A percentile compares a stretch with the other conserved stretches of the same genome.
These are phyloP conservation scores for Hymenotorrendiella dingleyae DNA, from an alignment of 2,329 filamentous ascomycete genomes.

Conservation along the genomic window DNA sequence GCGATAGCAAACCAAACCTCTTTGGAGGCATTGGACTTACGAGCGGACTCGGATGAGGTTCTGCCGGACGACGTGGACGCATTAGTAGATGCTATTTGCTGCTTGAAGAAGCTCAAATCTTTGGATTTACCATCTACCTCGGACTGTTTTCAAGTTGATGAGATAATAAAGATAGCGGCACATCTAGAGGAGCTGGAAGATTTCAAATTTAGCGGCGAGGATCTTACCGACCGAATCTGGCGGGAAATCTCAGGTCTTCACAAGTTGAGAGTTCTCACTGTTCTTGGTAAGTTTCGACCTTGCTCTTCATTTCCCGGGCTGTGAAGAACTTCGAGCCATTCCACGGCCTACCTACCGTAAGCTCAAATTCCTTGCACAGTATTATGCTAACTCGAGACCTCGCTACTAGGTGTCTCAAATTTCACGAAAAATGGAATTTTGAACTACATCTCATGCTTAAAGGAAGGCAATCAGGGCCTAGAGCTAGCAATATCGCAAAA, in stretches of 20 bases:
- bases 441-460: constrained; percentile 35
- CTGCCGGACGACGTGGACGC: constrained; percentile 41
- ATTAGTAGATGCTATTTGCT: constrained; percentile 45
- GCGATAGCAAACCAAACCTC: constrained; percentile 44
- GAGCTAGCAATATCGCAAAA: constrained; percentile 29
- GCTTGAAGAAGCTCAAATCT: constrained; percentile 44
- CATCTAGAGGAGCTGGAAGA: constrained; percentile 43
- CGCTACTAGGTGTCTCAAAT: constrained; percentile 44
- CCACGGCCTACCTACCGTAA: neutral
- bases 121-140: constrained; percentile 47
- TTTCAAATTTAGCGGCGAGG: constrained; percentile 49
- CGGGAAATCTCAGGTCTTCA: constrained; percentile 38
- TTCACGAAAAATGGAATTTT: constrained; percentile 48
- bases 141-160: constrained; percentile 43
- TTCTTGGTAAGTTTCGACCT: too few relatives aligned
- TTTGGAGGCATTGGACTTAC: constrained; percentile 40
- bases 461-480: constrained; percentile 30
- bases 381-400: too few relatives aligned
- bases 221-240: constrained; percentile 44
- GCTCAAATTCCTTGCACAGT: constrained; percentile 45
- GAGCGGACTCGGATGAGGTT: constrained; percentile 41
- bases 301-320: too few relatives aligned
- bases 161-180: constrained; percentile 42
- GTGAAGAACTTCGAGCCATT: too few relatives aligned
- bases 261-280: constrained; percentile 33